A percentile compares a stretch with the other conserved stretches of the same genome.
Evolutionary conservation across 805 yeast genomes (phyloP).

Genomic region (Nakazawaea laoshanensis): DNA sequence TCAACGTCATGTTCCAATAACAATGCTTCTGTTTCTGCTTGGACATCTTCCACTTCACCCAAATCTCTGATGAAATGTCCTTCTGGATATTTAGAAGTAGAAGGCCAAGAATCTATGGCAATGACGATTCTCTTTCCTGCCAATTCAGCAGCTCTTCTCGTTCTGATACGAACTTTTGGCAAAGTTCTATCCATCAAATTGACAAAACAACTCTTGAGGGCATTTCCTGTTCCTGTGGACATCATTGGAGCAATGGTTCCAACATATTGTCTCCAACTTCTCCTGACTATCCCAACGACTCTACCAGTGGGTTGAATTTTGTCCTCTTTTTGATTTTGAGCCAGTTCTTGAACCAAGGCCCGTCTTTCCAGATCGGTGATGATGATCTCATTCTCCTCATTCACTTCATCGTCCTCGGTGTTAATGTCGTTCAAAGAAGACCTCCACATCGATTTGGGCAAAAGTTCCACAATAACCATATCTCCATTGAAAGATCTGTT

Average conservation of each 20-base stretch:
- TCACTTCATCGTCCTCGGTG: conserved; percentile 57
- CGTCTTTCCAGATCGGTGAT: conserved; percentile 66
- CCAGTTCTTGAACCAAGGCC: conserved; percentile 70
- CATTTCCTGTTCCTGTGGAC: conserved; percentile 46
- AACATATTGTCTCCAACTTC: conserved; percentile 95
- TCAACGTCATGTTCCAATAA: conserved; percentile 93
- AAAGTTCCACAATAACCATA: conserved; percentile 78
- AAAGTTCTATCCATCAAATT: conserved; percentile 81
- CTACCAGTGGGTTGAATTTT: conserved; percentile 86
- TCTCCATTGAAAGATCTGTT: conserved; percentile 93
- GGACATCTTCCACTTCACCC: conserved; percentile 85
- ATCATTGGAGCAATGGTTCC: conserved; percentile 85
- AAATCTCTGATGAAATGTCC: conserved; percentile 90
- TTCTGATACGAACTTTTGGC: conserved; percentile 80
- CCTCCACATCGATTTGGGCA: conserved; percentile 84
- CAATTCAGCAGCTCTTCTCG: conserved; percentile 77
- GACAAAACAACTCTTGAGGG: conserved; percentile 75
- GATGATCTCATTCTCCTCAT: conserved; percentile 33
- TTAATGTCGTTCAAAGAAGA: conserved; percentile 66
- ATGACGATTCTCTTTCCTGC: conserved; percentile 88
- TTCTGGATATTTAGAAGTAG: conserved; percentile 74
- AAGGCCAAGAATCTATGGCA: conserved; percentile 90
- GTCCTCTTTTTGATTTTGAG: conserved; percentile 42
- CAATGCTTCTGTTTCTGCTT: conserved; percentile 94
- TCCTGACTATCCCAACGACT: conserved; percentile 77